Evolutionary conservation across 2,329 filamentous ascomycete genomes (phyloP), one percentile per base, ranked within the genome.

Genomic region (Aspergillus sp.): DNA sequence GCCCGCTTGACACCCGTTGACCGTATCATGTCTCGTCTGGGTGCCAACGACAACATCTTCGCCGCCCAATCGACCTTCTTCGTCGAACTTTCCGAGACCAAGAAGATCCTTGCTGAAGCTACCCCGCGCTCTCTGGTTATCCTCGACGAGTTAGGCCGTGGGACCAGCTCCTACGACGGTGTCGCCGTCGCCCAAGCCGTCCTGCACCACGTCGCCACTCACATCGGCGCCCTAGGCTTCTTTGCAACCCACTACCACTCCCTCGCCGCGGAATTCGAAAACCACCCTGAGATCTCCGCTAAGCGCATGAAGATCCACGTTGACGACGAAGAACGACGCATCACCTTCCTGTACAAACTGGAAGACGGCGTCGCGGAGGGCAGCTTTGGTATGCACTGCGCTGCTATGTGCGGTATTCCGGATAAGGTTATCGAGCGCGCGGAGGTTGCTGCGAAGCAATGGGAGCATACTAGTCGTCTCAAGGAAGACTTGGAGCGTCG

Each of bases 21-120:
- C 65, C 88, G 93, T 47, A 97, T 98, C 74, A 98, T 98, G 93
- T 97, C 91, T 7, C 88, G 93, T 41, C 82, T 98, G 0, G 93
- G 93, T 7, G 93, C 93, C 43, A 95, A 97, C 62, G 93, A 98
- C 80, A 97, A 97, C 69, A 98, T 98, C 60, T 97, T 98, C 64
- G 93, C 91, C 1, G 88, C 91, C 0, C 93, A 98, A 68, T 95
- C 88, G 12, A 98, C 93, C 2, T 98, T 98, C 76, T 97, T 98
- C 63, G 91, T 98, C 23, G 93, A 98, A 69, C 75, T 98, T 2
- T 90, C 90, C 0, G 93, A 98, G 67, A 98, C 93, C 0, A 95
- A 97, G 74, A 97, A 97, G 76, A 98, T 98, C 44, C 78, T 98
- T 1, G 83, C 88, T 0, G 93, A 97, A 71, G 93, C 93, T 0